Conservation (phyloP, 371 early-diverging fungal species). For the Nematocida sp. region DNA sequence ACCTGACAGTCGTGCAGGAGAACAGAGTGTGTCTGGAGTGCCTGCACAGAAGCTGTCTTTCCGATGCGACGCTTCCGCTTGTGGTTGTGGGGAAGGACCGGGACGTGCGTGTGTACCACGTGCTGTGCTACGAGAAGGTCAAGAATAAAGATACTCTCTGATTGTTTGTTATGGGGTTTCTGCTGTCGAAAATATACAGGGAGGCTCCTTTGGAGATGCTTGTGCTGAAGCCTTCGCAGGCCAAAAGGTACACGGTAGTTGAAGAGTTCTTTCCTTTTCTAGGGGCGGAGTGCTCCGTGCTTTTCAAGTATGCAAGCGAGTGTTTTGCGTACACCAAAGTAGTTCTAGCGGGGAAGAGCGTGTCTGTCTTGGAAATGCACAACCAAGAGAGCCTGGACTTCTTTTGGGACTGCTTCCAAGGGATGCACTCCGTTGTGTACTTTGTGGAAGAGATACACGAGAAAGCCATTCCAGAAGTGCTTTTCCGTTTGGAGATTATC, state of each 20-base stretch:
- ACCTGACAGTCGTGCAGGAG: neutral
- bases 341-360: neutral
- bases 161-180: constrained; percentile 50
- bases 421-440: constrained; percentile 28
- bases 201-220: constrained; percentile 6
- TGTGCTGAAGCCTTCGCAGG: constrained; percentile 21
- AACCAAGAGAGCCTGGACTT: neutral
- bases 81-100: neutral
- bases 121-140: constrained; percentile 7
- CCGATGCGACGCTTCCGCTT: neutral
- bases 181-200: constrained; percentile 40
- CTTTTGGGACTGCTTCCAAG: constrained; percentile 49
- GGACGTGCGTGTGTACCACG: constrained; percentile 1
- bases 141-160: neutral
- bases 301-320: constrained; percentile 11
- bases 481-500: constrained; percentile 2
- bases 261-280: constrained; percentile 18
- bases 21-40: constrained; percentile 30
- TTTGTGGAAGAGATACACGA: neutral
- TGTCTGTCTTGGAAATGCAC: constrained; percentile 42
- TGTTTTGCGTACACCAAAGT: constrained; percentile 27
- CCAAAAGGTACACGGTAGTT: neutral
- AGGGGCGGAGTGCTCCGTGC: neutral
- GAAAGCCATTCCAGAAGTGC: neutral
- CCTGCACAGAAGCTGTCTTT: constrained; percentile 1